phyloP scores from a whole-genome alignment of 148 eudicot genomes.

The Silene conica region DNA sequence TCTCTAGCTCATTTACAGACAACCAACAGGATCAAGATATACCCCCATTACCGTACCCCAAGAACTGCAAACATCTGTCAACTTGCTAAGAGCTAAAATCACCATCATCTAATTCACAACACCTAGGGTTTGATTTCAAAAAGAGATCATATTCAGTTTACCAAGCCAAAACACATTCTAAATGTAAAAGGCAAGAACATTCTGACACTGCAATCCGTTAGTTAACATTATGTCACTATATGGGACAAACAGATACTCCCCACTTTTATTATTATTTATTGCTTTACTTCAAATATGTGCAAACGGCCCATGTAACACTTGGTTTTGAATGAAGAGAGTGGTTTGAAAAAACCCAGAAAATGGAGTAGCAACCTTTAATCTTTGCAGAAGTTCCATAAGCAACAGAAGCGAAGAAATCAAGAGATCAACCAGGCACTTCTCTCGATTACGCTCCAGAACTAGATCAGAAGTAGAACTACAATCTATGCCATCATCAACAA shows the following conservation, averaged over 20 bases:
- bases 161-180: not conserved
- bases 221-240: not conserved
- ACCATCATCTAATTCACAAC: not conserved
- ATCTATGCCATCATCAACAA: slow-evolving; percentile 98
- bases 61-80: not conserved
- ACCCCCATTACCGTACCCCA: not conserved
- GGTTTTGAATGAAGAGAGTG: not conserved
- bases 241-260: not conserved
- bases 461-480: slow-evolving; percentile 88
- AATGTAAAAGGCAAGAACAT: not conserved
- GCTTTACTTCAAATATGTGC: not conserved
- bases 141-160: not conserved
- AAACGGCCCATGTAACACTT: not conserved
- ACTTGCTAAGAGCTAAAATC: not conserved
- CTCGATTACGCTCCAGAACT: slow-evolving; percentile 91
- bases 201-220: not conserved
- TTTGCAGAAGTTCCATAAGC: slow-evolving; percentile 71
- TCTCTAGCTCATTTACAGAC: not conserved
- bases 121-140: not conserved
- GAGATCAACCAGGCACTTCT: slow-evolving; percentile 78
- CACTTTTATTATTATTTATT: not conserved
- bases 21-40: slow-evolving; percentile 1
- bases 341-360: slow-evolving; percentile 1
- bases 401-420: slow-evolving; percentile 68
- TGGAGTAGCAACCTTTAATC: slow-evolving; percentile 54